Conservation (phyloP, 148 eudicot genomes). For the Rhododendron molle region DNA sequence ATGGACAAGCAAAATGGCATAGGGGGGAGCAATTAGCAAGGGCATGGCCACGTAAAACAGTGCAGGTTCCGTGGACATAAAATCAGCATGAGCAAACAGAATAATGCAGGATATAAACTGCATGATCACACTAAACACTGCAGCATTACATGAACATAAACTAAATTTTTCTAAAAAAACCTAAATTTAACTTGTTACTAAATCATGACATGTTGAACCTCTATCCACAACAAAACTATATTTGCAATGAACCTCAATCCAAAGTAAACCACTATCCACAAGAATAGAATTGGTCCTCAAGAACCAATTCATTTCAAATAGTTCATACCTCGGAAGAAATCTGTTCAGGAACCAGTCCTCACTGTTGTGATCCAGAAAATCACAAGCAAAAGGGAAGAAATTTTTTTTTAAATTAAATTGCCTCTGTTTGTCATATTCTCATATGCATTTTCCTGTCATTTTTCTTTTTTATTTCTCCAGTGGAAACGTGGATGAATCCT, state of each 20-base stretch:
- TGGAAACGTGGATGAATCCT: neutral
- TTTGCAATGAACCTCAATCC: neutral
- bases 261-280: neutral
- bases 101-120: neutral
- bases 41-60: neutral
- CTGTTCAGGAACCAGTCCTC: neutral
- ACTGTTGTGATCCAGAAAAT: neutral
- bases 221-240: neutral
- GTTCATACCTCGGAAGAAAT: neutral
- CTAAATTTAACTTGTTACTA: neutral
- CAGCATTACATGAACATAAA: neutral
- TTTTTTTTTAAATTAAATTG: neutral
- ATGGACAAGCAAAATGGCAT: neutral
- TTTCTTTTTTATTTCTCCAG: neutral
- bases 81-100: neutral
- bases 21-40: neutral
- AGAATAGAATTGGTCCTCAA: neutral
- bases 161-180: neutral
- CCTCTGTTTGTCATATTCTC: neutral
- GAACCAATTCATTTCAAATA: neutral
- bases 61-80: neutral
- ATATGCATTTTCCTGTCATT: neutral
- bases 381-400: neutral
- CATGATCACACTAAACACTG: neutral
- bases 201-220: neutral